Base-by-base conservation (phyloP, 2,329 filamentous ascomycete species). In the Penicillium sumatraense region DNA sequence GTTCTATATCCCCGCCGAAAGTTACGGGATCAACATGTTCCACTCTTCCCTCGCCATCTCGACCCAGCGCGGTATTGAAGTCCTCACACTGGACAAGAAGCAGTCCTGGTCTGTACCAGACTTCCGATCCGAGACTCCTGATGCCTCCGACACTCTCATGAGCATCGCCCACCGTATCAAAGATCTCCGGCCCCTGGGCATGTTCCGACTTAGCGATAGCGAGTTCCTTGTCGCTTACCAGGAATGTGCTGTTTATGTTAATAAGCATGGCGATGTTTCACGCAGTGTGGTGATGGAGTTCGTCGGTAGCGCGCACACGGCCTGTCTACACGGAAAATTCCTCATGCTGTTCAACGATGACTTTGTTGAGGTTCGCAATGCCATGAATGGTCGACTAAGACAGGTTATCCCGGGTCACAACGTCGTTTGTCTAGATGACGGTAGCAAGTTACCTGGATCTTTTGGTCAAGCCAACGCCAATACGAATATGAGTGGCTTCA, bases 251-350 rank as follows among this genome's bases (percentile, higher is more conserved):
- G 93, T 99, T 8, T 99, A 98, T 69, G 90, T 98, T 70, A 96
- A 99, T 80, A 97, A 98, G 76, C 92, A 98, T 74, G 95, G 95
- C 62, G 95, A 99, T 58, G 91, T 99, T 24, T 93, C 88, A 35
- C 89, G 96, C 42, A 91, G 89, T 24, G 91, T 98, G 55, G 93
- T 98, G 68, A 96, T 99, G 92, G 92, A 98, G 71, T 99, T 98
- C 73, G 95, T 96, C n/a, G 95, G 95, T 63, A 93, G 89, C 68
- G 95, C 95, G 1, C 88, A 89, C 59, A 86, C 87, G 11, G 93
- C 93, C 2, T 95, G 92, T 58, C 88, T 98, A 78, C 96, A 91
- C 66, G 93, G 92, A 1, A 89, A 92, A 54, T 98, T 96, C 72
- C 84, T 99, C 4, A 81, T 99, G 7, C 85, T 99, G 4, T 96